Evolutionary conservation across 1,139 yeast species (phyloP).

Genomic region (Wickerhamomyces sp.): DNA sequence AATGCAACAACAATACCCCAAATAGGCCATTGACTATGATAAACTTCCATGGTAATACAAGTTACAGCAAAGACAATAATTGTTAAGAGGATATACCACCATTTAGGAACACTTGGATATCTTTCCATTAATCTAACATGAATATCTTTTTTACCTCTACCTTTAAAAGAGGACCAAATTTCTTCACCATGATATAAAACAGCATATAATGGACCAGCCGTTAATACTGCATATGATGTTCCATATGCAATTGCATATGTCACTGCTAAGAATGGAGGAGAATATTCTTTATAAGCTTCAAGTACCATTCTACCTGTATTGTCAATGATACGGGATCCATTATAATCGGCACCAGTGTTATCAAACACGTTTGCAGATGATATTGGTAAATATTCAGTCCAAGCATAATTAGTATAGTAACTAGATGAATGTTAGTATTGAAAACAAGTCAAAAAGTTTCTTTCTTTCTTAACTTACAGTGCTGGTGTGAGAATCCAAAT

Average conservation of each 20-base stretch:
- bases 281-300: constrained; percentile 44
- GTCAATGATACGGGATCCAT: constrained; percentile 41
- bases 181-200: constrained; percentile 51
- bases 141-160: constrained; percentile 46
- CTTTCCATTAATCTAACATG: constrained; percentile 56
- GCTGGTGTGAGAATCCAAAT: constrained; percentile 37
- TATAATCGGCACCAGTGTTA: constrained; percentile 38
- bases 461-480: constrained; percentile 28
- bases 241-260: constrained; percentile 61
- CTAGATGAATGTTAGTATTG: too few species aligned
- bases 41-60: constrained; percentile 38
- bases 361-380: constrained; percentile 38
- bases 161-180: constrained; percentile 40
- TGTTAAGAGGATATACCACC: constrained; percentile 45
- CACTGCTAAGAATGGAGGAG: constrained; percentile 62
- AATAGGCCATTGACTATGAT: constrained; percentile 43
- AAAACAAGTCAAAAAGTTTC: too few species aligned
- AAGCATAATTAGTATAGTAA: constrained; percentile 44
- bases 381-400: constrained; percentile 45
- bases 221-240: constrained; percentile 56
- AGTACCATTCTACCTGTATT: constrained; percentile 38
- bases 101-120: constrained; percentile 59
- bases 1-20: constrained; percentile 55
- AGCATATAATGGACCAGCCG: constrained; percentile 54
- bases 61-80: constrained; percentile 41